A percentile compares a stretch with the other conserved stretches of the same genome.
phyloP scores from a whole-genome alignment of 2,329 filamentous ascomycete species.

The Ceratocystis alfenasii region DNA sequence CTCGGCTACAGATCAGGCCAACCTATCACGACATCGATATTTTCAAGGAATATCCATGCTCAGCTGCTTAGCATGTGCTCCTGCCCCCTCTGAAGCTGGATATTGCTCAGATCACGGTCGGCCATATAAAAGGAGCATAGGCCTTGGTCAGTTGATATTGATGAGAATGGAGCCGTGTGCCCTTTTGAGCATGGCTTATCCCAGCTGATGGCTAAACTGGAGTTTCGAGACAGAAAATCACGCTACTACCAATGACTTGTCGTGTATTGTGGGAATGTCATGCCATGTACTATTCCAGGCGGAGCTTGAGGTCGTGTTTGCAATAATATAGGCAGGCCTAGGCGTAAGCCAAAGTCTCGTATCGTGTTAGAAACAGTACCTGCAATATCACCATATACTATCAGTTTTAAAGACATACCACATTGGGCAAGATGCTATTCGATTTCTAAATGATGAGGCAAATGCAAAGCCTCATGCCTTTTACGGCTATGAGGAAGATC shows the following conservation, averaged over 20 bases:
- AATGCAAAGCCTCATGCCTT: constrained; percentile 21
- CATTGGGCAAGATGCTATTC: not conserved
- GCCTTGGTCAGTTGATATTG: constrained; percentile 1
- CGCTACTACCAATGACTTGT: not conserved
- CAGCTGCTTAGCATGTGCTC: not conserved
- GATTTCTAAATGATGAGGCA: constrained; percentile 1
- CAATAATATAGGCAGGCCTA: no score
- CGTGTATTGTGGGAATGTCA: not conserved
- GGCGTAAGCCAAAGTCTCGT: not conserved
- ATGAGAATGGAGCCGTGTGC: not conserved
- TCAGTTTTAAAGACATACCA: not conserved
- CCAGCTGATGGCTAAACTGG: not conserved
- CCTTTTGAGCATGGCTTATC: constrained; percentile 5
- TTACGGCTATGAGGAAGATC: constrained; percentile 7
- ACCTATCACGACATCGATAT: not conserved
- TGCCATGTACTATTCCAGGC: not conserved
- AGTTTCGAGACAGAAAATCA: not conserved
- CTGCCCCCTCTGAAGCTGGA: not conserved
- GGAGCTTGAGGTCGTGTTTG: no score
- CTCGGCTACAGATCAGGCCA: not conserved
- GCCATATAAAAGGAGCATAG: constrained; percentile 1
- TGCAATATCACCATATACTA: not conserved
- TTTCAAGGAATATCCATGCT: constrained; percentile 4
- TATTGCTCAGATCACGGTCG: not conserved
- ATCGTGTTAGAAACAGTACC: not conserved